Base-by-base conservation (phyloP, 2,329 filamentous ascomycete genomes). In the Aspergillus bombycis region DNA sequence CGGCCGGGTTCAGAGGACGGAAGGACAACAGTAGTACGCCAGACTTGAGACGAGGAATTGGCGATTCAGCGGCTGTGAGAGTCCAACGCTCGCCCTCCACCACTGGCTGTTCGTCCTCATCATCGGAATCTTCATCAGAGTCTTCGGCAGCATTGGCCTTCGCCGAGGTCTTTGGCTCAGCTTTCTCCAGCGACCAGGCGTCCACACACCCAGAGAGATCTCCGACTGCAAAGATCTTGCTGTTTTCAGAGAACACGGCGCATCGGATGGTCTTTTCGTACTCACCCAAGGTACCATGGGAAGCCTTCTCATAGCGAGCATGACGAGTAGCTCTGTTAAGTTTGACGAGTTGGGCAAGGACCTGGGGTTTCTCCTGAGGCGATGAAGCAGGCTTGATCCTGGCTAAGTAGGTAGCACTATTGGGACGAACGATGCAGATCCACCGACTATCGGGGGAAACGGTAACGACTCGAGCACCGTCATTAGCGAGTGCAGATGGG, bases 141-240 rank as follows among this genome's bases (percentile, higher is more conserved):
- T 81, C 80, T 12, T 81, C 78, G 8, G 80, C 78, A 48, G 77
- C 77, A 58, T 81, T 81, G 32, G 65, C 79, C 76, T 74, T 78
- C 71, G 48, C 71, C 59, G 30, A 74, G 55, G 64, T 73, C 23
- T 76, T 63, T 67, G 64, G 85, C 77, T 43, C 60, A 5, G 63
- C 67, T 30, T 85, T 85, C 72, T 87, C 84, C 60, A 96, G 79
- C 1, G 93, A 80, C 91, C 94, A 99, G 21, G 90, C 93, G 74
- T 98, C 94, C 36, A 98, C 83, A 77, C 89, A 93, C 50, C 95
- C 95, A 50, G 91, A 89, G 58, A 97, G 79, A 75, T 97, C 94
- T 55, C 90, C 89, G 34, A 89, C 87, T 10, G 91, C 93, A 54
- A 98, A 81, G 66, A 96, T 86, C 68, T 86, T 88, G 74, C 91